Evolutionary conservation across 441 rosid genomes (phyloP).

Genomic region (Erodium trifolium): DNA sequence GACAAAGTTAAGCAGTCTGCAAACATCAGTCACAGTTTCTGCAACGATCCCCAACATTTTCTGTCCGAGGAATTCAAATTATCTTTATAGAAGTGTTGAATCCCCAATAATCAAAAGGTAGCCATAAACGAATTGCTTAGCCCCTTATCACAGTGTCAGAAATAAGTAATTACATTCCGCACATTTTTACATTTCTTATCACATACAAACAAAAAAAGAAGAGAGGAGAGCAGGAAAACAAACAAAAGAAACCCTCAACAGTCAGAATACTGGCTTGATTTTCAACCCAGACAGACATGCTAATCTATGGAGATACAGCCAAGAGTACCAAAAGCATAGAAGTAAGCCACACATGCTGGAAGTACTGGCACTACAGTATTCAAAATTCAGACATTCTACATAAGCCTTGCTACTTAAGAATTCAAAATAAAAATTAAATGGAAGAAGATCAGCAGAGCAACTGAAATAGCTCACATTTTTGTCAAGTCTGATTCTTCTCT

Average conservation of each 20-base stretch:
- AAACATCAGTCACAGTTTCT: slow-evolving; percentile 1
- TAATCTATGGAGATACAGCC: neutral
- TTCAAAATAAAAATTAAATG: neutral
- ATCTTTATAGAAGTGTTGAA: neutral
- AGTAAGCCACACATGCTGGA: neutral
- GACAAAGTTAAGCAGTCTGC: slow-evolving; percentile 9
- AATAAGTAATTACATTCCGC: neutral
- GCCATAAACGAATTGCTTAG: neutral
- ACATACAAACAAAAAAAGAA: neutral
- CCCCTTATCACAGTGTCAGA: neutral
- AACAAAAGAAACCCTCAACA: slow-evolving; percentile 10
- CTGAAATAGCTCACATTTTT: slow-evolving; percentile 51
- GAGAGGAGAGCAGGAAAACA: neutral
- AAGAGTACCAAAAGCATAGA: slow-evolving; percentile 3
- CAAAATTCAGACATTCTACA: slow-evolving; percentile 8
- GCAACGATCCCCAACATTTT: neutral
- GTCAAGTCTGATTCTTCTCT: slow-evolving; percentile 58
- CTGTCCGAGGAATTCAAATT: neutral
- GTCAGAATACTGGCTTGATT: neutral
- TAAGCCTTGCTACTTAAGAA: neutral
- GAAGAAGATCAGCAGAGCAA: slow-evolving; percentile 14
- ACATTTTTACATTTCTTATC: neutral
- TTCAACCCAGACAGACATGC: neutral
- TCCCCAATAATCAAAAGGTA: neutral
- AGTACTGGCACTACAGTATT: neutral